A percentile compares a stretch with the other conserved stretches of the same genome.
These are phyloP conservation scores for Naganishia albida DNA, from an alignment of 1,284 basidiomycete species.

Conservation along the genomic window DNA sequence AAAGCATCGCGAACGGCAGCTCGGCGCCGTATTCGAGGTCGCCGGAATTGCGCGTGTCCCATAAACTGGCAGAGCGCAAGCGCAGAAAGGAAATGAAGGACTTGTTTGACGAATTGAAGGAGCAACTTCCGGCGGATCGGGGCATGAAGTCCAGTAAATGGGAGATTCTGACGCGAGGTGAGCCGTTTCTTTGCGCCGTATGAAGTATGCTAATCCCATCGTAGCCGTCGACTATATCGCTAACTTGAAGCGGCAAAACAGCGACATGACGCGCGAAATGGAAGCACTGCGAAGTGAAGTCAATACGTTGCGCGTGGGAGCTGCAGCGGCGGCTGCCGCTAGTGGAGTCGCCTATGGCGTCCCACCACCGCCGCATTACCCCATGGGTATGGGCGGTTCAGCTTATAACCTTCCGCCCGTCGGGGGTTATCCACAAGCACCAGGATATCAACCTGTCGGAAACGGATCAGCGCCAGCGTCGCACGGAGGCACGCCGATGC, in stretches of 20 bases:
- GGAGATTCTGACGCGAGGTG: slow-evolving; percentile 93
- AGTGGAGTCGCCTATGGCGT: slow-evolving; percentile 32
- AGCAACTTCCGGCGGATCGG: slow-evolving; percentile 83
- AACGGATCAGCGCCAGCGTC: slow-evolving; percentile 12
- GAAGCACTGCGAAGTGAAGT: slow-evolving; percentile 75
- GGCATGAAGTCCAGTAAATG: slow-evolving; percentile 95
- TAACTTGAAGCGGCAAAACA: slow-evolving; percentile 70
- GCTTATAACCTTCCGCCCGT: slow-evolving; percentile 19
- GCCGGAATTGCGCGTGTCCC: slow-evolving; percentile 86
- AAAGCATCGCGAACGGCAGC: slow-evolving; percentile 55
- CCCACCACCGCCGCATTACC: slow-evolving; percentile 26
- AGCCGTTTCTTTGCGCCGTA: slow-evolving; percentile 37
- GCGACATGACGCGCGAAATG: slow-evolving; percentile 73
- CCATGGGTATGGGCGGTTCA: slow-evolving; percentile 15
- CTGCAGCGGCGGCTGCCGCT: slow-evolving; percentile 28
- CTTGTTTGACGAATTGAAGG: slow-evolving; percentile 87
- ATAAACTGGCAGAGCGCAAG: slow-evolving; percentile 92
- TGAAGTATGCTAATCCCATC: slow-evolving; percentile 28
- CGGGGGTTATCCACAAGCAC: neutral
- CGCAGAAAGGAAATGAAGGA: slow-evolving; percentile 97
- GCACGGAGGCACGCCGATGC: slow-evolving; percentile 12
- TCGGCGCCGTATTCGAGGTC: slow-evolving; percentile 86
- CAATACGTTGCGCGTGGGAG: slow-evolving; percentile 33
- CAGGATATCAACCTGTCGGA: slow-evolving; percentile 4
- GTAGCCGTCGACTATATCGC: slow-evolving; percentile 84